Evolutionary conservation across 2,329 filamentous ascomycete species (phyloP), one percentile per base, ranked within the genome.

Genomic region (Neopestalotiopsis sp.): DNA sequence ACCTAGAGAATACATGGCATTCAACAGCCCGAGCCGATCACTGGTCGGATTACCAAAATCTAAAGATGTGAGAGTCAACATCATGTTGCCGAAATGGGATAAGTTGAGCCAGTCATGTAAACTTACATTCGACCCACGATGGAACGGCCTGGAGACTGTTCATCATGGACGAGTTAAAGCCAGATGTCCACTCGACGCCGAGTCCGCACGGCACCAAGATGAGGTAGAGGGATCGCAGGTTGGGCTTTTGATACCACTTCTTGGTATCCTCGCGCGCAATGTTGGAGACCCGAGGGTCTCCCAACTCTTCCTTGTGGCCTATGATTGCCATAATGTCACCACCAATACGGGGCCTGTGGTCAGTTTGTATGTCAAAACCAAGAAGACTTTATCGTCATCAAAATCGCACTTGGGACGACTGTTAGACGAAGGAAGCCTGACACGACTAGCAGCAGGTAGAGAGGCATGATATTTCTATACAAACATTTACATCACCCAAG

Each of bases 171-270:
- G 77, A 80, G 71, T 82, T 79, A 63, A 81, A 82, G 1, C 80
- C 81, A 0, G 80, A 81, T 0, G 85, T 86, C 81, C 79, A 81
- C 70, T 83, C 80, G 3, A 82, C 81, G 0, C 81, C 81, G n/a
- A 83, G 73, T 0, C 76, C 80, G 4, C 78, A 79, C 0, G 81
- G 81, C n/a, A 82, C 73, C 14, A 83, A 73, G 40, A 81, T 79
- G 65, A 83, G 73, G 68, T 83, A 83, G 40, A 83, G 72, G 13
- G 77, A 75, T 32, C 80, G 74, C 66, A 83, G 72, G 67, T 82
- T 81, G 1, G 78, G 80, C 67, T 83, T 83, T 34, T 79, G 72
- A 71, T 82, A 82, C 81, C 81, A 83, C 73, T 69, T 74, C 40
- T 74, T 76, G 20, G 73, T 75, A 71, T 82, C 80, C 2, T 75